Conservation (phyloP, 306 rosid genomes). For the Lathyrus aphaca region DNA sequence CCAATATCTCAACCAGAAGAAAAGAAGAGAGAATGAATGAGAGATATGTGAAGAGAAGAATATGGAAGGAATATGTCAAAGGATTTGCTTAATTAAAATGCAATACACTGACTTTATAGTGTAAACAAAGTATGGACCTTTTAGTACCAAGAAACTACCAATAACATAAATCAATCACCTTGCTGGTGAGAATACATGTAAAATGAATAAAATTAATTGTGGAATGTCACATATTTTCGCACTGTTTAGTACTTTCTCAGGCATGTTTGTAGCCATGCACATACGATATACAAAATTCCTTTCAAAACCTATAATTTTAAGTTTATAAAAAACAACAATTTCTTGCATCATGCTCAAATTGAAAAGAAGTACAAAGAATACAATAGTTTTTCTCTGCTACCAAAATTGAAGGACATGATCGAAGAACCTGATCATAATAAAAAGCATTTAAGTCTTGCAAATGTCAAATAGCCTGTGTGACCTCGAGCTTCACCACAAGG, state of each 20-base stretch:
- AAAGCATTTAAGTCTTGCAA: slow-evolving; percentile 74
- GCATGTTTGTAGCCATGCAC: slow-evolving; percentile 27
- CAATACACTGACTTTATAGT: not conserved
- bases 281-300: slow-evolving; percentile 19
- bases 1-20: no score
- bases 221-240: not conserved
- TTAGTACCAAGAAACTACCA: not conserved
- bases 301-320: not conserved
- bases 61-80: no score
- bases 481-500: slow-evolving; percentile 82
- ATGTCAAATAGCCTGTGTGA: slow-evolving; percentile 91
- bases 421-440: slow-evolving; percentile 41
- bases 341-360: slow-evolving; percentile 1
- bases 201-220: slow-evolving; percentile 11
- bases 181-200: not conserved
- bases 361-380: slow-evolving; percentile 28
- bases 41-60: no score
- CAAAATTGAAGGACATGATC: slow-evolving; percentile 20
- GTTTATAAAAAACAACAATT: not conserved
- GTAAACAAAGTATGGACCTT: not conserved
- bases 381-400: slow-evolving; percentile 7
- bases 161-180: not conserved
- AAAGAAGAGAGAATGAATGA: no score
- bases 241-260: not conserved
- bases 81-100: not conserved